A percentile compares a stretch with the other conserved stretches of the same genome.
These are phyloP conservation scores for Colletotrichum viniferum DNA, from an alignment of 2,329 filamentous ascomycete species.

Conservation along the genomic window DNA sequence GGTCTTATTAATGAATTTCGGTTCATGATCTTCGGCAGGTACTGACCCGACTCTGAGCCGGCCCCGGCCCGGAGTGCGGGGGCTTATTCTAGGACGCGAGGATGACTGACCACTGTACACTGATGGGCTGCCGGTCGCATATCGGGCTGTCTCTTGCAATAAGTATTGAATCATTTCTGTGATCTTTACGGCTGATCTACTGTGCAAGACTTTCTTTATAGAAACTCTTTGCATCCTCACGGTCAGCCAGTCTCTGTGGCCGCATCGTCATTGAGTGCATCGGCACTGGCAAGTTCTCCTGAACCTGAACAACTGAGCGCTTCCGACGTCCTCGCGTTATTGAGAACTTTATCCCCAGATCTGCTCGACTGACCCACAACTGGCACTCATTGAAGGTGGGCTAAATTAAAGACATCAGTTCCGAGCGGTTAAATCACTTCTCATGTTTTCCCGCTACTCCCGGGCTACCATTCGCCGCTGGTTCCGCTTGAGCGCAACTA, in stretches of 20 bases:
- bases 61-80: too few species aligned
- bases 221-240: background rate
- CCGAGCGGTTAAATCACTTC: background rate
- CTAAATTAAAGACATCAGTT: background rate
- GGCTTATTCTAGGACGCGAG: background rate
- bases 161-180: fast-evolving
- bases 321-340: background rate
- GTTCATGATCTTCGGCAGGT: background rate
- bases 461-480: background rate
- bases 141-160: background rate
- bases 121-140: background rate
- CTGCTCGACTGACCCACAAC: background rate
- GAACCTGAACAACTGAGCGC: background rate
- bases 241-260: background rate
- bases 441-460: background rate
- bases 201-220: too few species aligned
- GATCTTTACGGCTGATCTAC: background rate
- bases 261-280: background rate
- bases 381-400: fast-evolving
- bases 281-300: background rate
- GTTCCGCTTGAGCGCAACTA: background rate
- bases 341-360: background rate
- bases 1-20: background rate
- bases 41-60: background rate
- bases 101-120: background rate